These are phyloP conservation scores for Arctostaphylos glauca DNA, from an alignment of 148 eudicot species.

Conservation along the genomic window DNA sequence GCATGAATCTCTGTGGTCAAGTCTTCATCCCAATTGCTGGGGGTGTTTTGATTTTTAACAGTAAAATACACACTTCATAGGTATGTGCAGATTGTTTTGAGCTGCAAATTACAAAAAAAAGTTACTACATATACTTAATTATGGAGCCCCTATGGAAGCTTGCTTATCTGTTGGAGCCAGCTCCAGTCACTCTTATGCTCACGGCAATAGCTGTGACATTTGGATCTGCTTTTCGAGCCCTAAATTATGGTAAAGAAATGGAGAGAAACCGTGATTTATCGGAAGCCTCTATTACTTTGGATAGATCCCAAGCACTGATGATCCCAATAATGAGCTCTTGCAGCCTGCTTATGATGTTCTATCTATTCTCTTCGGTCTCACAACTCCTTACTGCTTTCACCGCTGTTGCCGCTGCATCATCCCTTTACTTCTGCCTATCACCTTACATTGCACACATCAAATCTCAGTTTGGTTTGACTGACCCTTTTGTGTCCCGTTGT, in stretches of 20 bases:
- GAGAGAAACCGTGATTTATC: constrained; percentile 84
- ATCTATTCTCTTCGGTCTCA: constrained; percentile 92
- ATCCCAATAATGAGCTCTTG: constrained; percentile 94
- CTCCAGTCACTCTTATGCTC: constrained; percentile 74
- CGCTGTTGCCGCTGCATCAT: constrained; percentile 71
- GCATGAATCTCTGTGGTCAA: constrained; percentile 30
- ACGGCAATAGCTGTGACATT: constrained; percentile 87
- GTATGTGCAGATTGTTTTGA: background rate
- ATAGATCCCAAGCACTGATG: constrained; percentile 95
- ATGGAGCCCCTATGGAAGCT: constrained; percentile 95
- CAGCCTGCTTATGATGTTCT: constrained; percentile 93
- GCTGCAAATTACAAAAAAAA: background rate
- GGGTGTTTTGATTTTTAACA: background rate
- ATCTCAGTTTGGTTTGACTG: constrained; percentile 65
- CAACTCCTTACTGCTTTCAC: constrained; percentile 90
- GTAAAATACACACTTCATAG: background rate
- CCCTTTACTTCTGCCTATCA: constrained; percentile 75
- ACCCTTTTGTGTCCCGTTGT: constrained; percentile 76
- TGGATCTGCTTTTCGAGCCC: constrained; percentile 90
- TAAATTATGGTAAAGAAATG: constrained; percentile 90
- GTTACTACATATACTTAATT: constrained; percentile 13
- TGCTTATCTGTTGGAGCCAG: constrained; percentile 79
- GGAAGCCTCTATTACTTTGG: constrained; percentile 90
- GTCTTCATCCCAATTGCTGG: constrained; percentile 18
- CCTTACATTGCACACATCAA: constrained; percentile 60